Conservation (phyloP, 768 basidiomycete species). For the Lentinus tigrinus region DNA sequence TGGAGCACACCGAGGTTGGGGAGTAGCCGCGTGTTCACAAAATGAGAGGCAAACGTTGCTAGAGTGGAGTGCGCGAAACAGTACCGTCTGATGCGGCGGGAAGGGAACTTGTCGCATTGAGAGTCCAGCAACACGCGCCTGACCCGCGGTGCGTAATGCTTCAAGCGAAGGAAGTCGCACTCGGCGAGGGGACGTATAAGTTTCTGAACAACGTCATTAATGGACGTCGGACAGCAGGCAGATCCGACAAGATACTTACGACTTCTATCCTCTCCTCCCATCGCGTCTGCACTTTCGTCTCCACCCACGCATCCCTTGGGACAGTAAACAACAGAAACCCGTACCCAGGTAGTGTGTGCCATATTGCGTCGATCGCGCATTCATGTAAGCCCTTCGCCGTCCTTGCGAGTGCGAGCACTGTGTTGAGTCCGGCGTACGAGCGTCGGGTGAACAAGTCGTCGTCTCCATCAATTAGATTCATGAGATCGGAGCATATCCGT, state of each 20-base stretch:
- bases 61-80: background rate
- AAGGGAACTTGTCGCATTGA: background rate
- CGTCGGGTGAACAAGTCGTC: too few species aligned
- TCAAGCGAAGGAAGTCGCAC: background rate
- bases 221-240: too few species aligned
- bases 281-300: background rate
- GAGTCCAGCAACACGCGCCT: background rate
- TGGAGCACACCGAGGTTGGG: background rate
- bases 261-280: background rate
- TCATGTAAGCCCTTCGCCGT: constrained; percentile 4
- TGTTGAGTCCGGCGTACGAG: background rate
- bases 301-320: background rate
- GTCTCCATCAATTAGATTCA: too few species aligned
- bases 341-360: background rate
- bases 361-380: background rate
- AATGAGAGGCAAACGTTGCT: background rate
- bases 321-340: background rate
- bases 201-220: too few species aligned
- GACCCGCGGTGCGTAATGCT: background rate
- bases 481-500: too few species aligned
- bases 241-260: too few species aligned
- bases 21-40: background rate
- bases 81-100: background rate
- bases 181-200: background rate
- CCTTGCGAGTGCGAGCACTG: background rate